Conservation (phyloP, 257 asterid genomes). For the Ligustrum vulgare region DNA sequence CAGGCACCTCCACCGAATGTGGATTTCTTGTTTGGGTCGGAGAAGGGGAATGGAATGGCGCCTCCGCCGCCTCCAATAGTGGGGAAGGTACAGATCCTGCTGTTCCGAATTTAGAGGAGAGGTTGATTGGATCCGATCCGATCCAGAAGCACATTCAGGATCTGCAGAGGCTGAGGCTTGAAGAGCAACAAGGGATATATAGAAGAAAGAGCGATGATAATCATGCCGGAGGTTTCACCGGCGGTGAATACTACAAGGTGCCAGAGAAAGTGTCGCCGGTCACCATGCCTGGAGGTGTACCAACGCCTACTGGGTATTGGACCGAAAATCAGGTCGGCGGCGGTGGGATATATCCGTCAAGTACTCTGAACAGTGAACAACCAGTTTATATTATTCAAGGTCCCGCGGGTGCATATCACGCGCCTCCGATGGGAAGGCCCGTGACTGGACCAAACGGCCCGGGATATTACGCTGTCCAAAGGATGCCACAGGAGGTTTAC, state of each 20-base stretch:
- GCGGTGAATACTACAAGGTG: constrained; percentile 57
- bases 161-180: constrained; percentile 77
- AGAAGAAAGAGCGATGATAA: constrained; percentile 64
- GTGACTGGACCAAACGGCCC: constrained; percentile 52
- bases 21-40: constrained; percentile 75
- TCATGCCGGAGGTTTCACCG: constrained; percentile 42
- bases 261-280: constrained; percentile 53
- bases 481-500: constrained; percentile 62
- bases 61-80: constrained; percentile 20
- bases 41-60: constrained; percentile 33
- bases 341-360: constrained; percentile 52
- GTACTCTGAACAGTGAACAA: constrained; percentile 49
- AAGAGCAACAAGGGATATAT: constrained; percentile 66
- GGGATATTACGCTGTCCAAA: constrained; percentile 75
- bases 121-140: constrained; percentile 62
- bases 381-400: constrained; percentile 73
- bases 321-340: constrained; percentile 51
- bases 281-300: constrained; percentile 41
- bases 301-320: constrained; percentile 43
- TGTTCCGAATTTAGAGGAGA: constrained; percentile 45
- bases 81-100: constrained; percentile 42
- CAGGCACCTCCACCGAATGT: constrained; percentile 41
- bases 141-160: constrained; percentile 96
- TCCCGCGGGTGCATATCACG: constrained; percentile 53
- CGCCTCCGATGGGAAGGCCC: constrained; percentile 57